phyloP scores from a whole-genome alignment of 169 alveolate species.

The Eimeria acervulina region DNA sequence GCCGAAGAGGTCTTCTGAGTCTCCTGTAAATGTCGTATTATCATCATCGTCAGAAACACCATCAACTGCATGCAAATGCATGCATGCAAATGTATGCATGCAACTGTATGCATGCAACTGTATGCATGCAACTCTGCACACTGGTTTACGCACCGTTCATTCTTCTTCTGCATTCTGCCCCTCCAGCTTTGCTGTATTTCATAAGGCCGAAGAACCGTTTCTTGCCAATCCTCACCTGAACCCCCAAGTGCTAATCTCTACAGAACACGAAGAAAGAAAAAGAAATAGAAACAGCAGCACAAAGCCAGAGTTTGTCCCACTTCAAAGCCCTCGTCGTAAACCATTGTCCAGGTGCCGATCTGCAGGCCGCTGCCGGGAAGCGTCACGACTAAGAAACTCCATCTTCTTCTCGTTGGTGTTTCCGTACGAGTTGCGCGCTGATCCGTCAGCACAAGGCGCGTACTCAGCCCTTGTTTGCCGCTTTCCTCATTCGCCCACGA shows the following conservation, averaged over 20 bases:
- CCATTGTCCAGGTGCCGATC: slow-evolving; percentile 91
- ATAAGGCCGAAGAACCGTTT: slow-evolving; percentile 76
- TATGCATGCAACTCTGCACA: too few relatives aligned
- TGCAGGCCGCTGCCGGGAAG: slow-evolving; percentile 40
- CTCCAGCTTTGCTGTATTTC: slow-evolving; percentile 82
- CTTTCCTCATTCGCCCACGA: slow-evolving; percentile 36
- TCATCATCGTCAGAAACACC: neutral
- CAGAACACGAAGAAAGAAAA: too few relatives aligned
- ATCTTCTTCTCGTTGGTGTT: slow-evolving; percentile 27
- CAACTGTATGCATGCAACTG: too few relatives aligned
- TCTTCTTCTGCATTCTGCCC: slow-evolving; percentile 78
- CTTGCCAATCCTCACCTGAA: slow-evolving; percentile 50
- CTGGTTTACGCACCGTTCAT: slow-evolving; percentile 51
- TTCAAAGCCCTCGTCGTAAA: slow-evolving; percentile 92
- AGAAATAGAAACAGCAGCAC: too few relatives aligned
- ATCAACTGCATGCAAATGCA: too few relatives aligned
- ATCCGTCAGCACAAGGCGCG: slow-evolving; percentile 22
- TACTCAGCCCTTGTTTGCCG: slow-evolving; percentile 12
- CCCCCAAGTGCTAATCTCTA: neutral
- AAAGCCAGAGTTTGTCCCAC: slow-evolving; percentile 14
- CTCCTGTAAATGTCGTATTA: slow-evolving; percentile 78
- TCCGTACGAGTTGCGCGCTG: neutral
- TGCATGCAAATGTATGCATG: too few relatives aligned
- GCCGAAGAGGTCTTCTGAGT: slow-evolving; percentile 85
- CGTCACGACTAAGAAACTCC: slow-evolving; percentile 80